Evolutionary conservation across 352 stramenopile species (phyloP), one percentile per base, ranked within the genome.

Genomic region (Pythium utonaiense): DNA sequence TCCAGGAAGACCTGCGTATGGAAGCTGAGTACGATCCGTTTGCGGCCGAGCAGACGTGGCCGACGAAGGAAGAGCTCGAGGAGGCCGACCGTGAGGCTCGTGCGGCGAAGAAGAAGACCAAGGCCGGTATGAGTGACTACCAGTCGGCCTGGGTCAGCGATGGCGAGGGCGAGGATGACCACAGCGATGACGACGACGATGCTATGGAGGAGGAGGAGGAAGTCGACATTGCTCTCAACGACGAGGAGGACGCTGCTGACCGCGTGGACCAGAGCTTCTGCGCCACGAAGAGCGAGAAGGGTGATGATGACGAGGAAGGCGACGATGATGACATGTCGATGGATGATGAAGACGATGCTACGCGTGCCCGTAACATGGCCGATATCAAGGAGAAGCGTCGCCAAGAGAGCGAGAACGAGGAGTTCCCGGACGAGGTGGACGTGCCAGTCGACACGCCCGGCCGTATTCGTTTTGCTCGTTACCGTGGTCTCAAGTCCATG

Each of bases 1-100:
- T 89, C 19, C 83, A 91, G 67, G 86, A 92, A 38, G 89, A 97
- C 56, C 62, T 95, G 57, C 83, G 81, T 24, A 91, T 87, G 41
- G 83, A 93, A 55, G 96, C 96, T 17, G 86, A 91, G 31, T 95
- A 97, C 58, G 93, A 99, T 70, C 83, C 85, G 31, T 91, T 99
- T 49, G 93, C 96, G 17, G 96, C 96, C 16, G 97, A 99, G 63
- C 97, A 99, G 78, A 99, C 98, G 57, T 98, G 93, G 93, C 93
- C 93, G 2, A 97, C 92, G 13, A 83, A 98, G 49, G 95, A 99
- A 60, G 96, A 98, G 54, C 89, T 98, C 51, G 92, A 93, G 28
- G 90, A 97, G 36, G 88, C 86, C 10, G 86, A 83, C 62, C 57
- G 70, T 12, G 72, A 83, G 30, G 69, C 74, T 6, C 87, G 96